phyloP scores from a whole-genome alignment of 129 eudicot species.

The Flaveria bidentis region DNA sequence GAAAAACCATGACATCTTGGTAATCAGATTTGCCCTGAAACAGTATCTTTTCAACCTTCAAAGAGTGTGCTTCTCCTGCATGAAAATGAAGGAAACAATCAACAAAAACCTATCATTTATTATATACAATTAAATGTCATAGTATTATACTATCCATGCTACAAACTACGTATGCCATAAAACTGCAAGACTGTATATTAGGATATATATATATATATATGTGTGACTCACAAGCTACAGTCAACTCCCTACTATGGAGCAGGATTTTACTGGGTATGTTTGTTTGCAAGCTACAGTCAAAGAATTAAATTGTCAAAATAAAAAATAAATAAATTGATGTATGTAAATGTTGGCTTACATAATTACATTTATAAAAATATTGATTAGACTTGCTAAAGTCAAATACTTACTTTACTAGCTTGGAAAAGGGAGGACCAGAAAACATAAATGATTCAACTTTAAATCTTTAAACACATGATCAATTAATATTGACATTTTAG shows the following conservation, averaged over 20 bases:
- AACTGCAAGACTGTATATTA: neutral
- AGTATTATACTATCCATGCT: neutral
- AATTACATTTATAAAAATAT: neutral
- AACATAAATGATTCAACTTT: conserved; percentile 34
- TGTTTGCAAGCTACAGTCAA: too few species aligned
- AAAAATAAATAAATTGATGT: too few species aligned
- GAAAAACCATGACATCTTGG: conserved; percentile 94
- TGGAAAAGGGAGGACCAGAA: conserved; percentile 10
- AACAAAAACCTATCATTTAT: neutral
- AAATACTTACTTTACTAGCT: conserved; percentile 15
- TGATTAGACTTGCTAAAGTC: neutral
- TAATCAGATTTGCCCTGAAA: conserved; percentile 86
- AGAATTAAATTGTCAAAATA: too few species aligned
- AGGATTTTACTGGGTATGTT: too few species aligned
- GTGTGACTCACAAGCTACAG: neutral
- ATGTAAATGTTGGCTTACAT: too few species aligned
- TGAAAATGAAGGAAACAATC: neutral
- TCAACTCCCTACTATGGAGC: neutral
- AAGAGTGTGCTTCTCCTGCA: conserved; percentile 96
- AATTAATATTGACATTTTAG: conserved; percentile 24
- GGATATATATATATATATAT: too few species aligned
- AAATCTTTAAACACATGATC: conserved; percentile 26
- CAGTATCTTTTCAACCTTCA: conserved; percentile 86
- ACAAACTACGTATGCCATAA: neutral
- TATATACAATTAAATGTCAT: neutral